Evolutionary conservation across 805 yeast genomes (phyloP).

Genomic region (Candida boleticola): DNA sequence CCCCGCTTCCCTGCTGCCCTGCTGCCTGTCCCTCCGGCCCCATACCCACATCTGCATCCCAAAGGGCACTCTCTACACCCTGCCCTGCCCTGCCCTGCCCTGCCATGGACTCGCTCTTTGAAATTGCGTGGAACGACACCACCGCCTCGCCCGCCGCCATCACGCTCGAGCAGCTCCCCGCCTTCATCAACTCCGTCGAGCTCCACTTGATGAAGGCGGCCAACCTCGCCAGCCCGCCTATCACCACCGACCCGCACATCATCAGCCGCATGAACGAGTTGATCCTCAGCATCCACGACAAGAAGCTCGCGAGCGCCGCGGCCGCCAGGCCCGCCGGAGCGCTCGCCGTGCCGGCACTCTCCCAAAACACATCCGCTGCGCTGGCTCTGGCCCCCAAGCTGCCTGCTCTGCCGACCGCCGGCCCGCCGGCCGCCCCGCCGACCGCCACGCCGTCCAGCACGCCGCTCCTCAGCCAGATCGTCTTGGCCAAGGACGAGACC

Average conservation of each 20-base stretch:
- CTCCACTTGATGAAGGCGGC: neutral
- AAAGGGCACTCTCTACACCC: no score
- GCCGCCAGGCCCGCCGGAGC: neutral
- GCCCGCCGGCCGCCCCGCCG: neutral
- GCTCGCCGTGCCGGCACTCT: neutral
- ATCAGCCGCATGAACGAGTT: neutral
- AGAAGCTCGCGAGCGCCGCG: no score
- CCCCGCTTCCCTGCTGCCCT: no score
- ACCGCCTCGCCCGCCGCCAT: neutral
- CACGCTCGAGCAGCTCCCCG: neutral
- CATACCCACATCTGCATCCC: no score
- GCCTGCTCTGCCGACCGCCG: neutral
- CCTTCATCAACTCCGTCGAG: neutral
- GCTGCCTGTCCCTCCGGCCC: no score
- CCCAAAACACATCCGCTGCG: neutral
- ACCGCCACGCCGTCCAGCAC: neutral
- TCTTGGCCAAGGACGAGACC: neutral
- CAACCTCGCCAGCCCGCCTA: neutral
- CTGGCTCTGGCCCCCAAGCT: no score
- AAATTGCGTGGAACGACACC: slow-evolving; percentile 1
- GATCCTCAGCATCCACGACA: no score
- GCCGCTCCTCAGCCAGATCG: neutral
- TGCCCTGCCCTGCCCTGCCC: no score
- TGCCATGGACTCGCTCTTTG: slow-evolving; percentile 2
- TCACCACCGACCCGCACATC: neutral